These are phyloP conservation scores for Fusarium armeniacum DNA, from an alignment of 2,329 filamentous ascomycete species.

Conservation along the genomic window DNA sequence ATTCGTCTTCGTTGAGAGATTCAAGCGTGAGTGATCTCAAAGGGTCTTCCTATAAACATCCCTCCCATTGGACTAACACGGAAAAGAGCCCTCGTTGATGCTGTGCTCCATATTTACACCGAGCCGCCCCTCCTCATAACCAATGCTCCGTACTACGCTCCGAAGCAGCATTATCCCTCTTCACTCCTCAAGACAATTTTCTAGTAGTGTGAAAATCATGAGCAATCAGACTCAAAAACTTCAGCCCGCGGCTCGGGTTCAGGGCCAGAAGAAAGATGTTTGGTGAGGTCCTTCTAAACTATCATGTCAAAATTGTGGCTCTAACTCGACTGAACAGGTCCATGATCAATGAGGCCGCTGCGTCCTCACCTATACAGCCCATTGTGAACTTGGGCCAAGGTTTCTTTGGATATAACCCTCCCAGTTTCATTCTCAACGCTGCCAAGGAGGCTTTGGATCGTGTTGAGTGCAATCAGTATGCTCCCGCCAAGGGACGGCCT, in stretches of 20 bases:
- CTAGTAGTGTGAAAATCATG: constrained; percentile 55
- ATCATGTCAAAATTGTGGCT: constrained; percentile 1
- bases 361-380: constrained; percentile 72
- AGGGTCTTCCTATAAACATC: background rate
- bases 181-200: constrained; percentile 40
- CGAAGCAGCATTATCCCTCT: constrained; percentile 39
- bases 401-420: constrained; percentile 94
- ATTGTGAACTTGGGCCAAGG: constrained; percentile 76
- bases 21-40: constrained; percentile 7
- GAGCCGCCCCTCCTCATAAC: constrained; percentile 35
- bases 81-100: constrained; percentile 39
- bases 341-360: constrained; percentile 76
- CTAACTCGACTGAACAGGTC: constrained; percentile 60
- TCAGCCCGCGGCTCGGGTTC: constrained; percentile 65
- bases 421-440: constrained; percentile 88
- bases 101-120: constrained; percentile 49
- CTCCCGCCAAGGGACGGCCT: constrained; percentile 92
- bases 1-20: constrained; percentile 13
- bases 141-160: constrained; percentile 41
- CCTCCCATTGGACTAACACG: constrained; percentile 25
- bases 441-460: constrained; percentile 90
- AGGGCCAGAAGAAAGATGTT: constrained; percentile 66
- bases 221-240: constrained; percentile 59
- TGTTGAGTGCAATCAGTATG: constrained; percentile 99
- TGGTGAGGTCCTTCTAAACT: constrained; percentile 57